A percentile compares a stretch with the other conserved stretches of the same genome.
phyloP scores from a whole-genome alignment of 495 filamentous ascomycete species.

The Neurospora sp. region DNA sequence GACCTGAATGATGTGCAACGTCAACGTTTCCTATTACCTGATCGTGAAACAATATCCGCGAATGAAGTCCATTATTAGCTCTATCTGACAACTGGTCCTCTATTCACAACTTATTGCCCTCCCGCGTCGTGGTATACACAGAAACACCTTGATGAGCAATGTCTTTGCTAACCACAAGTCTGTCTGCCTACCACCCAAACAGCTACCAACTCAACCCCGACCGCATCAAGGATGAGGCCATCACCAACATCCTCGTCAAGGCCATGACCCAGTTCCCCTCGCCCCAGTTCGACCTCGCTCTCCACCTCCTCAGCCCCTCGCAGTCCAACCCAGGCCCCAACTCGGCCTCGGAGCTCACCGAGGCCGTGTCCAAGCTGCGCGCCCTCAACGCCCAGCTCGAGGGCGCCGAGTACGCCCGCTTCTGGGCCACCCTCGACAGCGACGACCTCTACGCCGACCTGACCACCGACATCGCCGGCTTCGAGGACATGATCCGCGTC shows the following conservation, averaged over 20 bases:
- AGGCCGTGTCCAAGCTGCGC: constrained; percentile 84
- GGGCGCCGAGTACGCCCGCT: constrained; percentile 73
- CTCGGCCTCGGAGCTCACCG: constrained; percentile 51
- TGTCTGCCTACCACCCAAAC: background rate
- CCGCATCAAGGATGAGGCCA: constrained; percentile 89
- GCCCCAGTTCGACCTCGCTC: constrained; percentile 85
- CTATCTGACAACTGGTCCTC: constrained; percentile 46
- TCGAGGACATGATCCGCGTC: constrained; percentile 91
- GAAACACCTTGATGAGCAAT: background rate
- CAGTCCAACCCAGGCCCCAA: constrained; percentile 29
- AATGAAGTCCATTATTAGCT: constrained; percentile 49
- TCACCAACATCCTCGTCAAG: constrained; percentile 98
- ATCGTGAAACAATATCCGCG: constrained; percentile 42
- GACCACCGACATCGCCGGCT: constrained; percentile 85
- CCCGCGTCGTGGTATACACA: background rate
- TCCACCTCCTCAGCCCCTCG: constrained; percentile 68
- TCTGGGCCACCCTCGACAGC: constrained; percentile 87
- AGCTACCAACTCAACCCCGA: constrained; percentile 99
- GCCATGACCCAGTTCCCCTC: constrained; percentile 94
- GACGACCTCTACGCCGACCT: constrained; percentile 96
- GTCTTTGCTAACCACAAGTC: constrained; percentile 4
- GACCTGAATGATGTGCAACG: constrained; percentile 55
- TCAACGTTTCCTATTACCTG: constrained; percentile 99
- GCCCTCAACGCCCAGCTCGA: constrained; percentile 75
- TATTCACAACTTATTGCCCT: constrained; percentile 1